Evolutionary conservation across 1,284 basidiomycete genomes (phyloP).

Genomic region (Takashimella koratensis): DNA sequence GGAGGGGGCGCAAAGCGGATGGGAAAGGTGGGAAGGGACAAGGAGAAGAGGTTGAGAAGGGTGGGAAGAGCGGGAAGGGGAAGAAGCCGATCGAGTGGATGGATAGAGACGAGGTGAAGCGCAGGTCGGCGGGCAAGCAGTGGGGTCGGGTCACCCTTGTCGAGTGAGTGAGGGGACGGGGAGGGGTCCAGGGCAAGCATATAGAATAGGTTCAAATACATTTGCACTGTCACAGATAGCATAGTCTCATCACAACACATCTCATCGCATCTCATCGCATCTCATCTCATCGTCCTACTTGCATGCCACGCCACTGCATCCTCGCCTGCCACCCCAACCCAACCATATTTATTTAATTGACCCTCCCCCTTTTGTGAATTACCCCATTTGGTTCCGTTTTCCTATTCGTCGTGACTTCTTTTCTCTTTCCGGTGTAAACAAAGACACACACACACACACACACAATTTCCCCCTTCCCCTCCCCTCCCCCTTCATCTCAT

Average conservation of each 20-base stretch:
- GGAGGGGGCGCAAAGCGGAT: conserved; percentile 10
- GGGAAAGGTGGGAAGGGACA: conserved; percentile 1
- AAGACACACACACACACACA: background rate
- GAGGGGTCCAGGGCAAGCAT: too few relatives aligned
- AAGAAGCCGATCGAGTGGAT: conserved; percentile 17
- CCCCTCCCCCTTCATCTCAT: background rate
- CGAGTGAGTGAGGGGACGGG: too few relatives aligned
- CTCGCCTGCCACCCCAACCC: too few relatives aligned
- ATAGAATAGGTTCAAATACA: too few relatives aligned
- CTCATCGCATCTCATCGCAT: too few relatives aligned
- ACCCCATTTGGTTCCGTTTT: too few relatives aligned
- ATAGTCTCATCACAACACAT: too few relatives aligned
- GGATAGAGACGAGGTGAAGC: conserved; percentile 8
- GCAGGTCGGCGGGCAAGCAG: background rate
- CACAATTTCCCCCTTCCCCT: background rate
- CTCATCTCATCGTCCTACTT: too few relatives aligned
- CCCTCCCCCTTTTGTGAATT: too few relatives aligned
- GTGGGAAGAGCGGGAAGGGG: conserved; percentile 12
- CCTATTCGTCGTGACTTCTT: background rate
- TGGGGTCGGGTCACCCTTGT: background rate
- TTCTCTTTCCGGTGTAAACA: background rate
- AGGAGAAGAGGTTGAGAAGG: conserved; percentile 1
- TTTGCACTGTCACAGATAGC: too few relatives aligned
- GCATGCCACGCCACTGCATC: too few relatives aligned
- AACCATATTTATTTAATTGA: too few relatives aligned